Evolutionary conservation across 139 green algal genomes (phyloP).

Genomic region (Chlamydomonas sp.): DNA sequence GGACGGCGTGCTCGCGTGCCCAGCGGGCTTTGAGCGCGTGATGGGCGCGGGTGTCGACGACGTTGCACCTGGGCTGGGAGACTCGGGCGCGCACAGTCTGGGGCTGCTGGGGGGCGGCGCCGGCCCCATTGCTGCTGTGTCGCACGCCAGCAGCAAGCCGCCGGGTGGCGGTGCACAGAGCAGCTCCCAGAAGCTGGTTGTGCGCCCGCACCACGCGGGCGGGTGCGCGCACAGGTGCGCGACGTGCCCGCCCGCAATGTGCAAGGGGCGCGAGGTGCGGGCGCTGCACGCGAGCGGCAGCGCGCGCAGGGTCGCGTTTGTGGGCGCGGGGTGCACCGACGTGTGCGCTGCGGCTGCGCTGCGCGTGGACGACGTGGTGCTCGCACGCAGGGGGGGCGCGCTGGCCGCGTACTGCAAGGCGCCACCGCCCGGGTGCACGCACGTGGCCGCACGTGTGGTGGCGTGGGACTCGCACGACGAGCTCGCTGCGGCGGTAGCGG

Average conservation of each 20-base stretch:
- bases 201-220: neutral
- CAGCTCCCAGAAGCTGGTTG: constrained; percentile 38
- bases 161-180: no score
- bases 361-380: constrained; percentile 49
- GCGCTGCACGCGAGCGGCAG: constrained; percentile 13
- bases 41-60: neutral
- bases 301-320: constrained; percentile 54
- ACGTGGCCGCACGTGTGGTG: no score
- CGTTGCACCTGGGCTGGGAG: neutral
- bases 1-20: constrained; percentile 58
- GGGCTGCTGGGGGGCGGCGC: neutral
- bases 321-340: constrained; percentile 73
- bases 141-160: neutral
- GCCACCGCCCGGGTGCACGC: no score
- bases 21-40: constrained; percentile 50
- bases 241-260: constrained; percentile 70
- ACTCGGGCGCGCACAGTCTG: neutral
- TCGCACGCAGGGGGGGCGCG: constrained; percentile 36
- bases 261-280: constrained; percentile 70
- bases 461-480: no score
- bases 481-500: no score
- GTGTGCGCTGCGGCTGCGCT: constrained; percentile 67
- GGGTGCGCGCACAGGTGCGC: constrained; percentile 47
- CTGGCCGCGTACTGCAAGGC: constrained; percentile 9
- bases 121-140: neutral